Conservation (phyloP, 1,139 yeast genomes). For the Saccharomycopsis hybrid region DNA sequence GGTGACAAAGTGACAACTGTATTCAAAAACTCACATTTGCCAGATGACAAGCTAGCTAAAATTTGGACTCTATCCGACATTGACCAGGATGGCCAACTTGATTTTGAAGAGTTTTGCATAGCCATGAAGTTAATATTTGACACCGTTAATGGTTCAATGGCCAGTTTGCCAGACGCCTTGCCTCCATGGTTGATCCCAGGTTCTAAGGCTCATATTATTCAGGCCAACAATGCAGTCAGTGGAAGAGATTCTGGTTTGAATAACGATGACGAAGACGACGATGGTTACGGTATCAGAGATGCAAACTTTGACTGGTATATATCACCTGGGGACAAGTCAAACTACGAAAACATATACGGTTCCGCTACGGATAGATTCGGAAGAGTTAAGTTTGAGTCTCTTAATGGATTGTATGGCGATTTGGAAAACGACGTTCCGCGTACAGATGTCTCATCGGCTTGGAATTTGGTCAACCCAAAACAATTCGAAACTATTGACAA, state of each 20-base stretch:
- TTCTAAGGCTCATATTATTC: conserved; percentile 74
- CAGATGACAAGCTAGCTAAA: conserved; percentile 65
- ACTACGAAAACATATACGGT: conserved; percentile 74
- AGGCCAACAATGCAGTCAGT: conserved; percentile 52
- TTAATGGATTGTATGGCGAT: conserved; percentile 62
- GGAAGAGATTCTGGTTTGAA: conserved; percentile 22
- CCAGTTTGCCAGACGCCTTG: conserved; percentile 57
- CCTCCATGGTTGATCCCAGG: conserved; percentile 94
- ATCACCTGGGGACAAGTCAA: conserved; percentile 73
- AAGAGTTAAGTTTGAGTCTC: conserved; percentile 68
- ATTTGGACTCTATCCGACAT: conserved; percentile 94
- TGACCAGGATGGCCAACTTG: conserved; percentile 84
- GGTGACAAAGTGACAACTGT: conserved; percentile 86
- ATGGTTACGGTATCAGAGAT: conserved; percentile 23
- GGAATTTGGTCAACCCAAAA: conserved; percentile 93
- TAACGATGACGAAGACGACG: conserved; percentile 27
- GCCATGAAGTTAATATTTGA: conserved; percentile 95
- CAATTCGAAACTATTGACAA: conserved; percentile 82
- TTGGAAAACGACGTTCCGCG: conserved; percentile 62
- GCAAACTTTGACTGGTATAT: conserved; percentile 88
- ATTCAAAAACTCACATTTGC: conserved; percentile 79
- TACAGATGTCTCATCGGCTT: conserved; percentile 84
- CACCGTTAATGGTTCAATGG: conserved; percentile 67
- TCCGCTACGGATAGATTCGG: conserved; percentile 77
- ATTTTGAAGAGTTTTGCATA: conserved; percentile 95